These are phyloP conservation scores for Larix kaempferi DNA, from an alignment of 75 land plant genomes.

Conservation along the genomic window DNA sequence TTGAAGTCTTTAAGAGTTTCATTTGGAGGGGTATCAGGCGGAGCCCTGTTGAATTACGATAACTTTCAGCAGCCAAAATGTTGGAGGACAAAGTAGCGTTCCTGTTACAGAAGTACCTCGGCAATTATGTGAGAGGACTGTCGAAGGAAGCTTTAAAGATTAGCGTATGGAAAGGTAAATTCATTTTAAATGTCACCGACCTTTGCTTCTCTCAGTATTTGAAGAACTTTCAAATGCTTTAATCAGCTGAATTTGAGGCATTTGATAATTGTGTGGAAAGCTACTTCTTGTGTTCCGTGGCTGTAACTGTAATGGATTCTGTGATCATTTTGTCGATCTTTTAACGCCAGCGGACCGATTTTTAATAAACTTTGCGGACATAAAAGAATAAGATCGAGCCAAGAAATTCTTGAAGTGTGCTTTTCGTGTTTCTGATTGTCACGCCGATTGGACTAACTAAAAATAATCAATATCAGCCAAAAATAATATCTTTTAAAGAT, in stretches of 20 bases:
- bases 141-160: slow-evolving; percentile 93
- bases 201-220: neutral
- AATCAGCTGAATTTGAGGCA: neutral
- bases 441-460: no score
- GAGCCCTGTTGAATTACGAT: no score
- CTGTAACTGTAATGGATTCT: neutral
- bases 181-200: neutral
- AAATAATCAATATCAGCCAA: no score
- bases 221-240: neutral
- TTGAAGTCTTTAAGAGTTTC: no score
- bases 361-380: no score
- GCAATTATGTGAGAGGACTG: slow-evolving; percentile 87
- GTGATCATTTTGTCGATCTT: neutral
- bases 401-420: no score
- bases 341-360: neutral
- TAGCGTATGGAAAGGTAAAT: slow-evolving; percentile 88
- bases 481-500: no score
- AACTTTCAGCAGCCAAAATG: slow-evolving; percentile 20
- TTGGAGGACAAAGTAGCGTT: slow-evolving; percentile 92
- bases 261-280: no score
- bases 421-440: no score
- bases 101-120: slow-evolving; percentile 88
- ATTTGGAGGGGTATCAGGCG: no score
- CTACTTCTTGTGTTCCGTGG: no score
- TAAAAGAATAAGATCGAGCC: no score